Base-by-base conservation (phyloP, 345 rosid species). In the Salix udensis region DNA sequence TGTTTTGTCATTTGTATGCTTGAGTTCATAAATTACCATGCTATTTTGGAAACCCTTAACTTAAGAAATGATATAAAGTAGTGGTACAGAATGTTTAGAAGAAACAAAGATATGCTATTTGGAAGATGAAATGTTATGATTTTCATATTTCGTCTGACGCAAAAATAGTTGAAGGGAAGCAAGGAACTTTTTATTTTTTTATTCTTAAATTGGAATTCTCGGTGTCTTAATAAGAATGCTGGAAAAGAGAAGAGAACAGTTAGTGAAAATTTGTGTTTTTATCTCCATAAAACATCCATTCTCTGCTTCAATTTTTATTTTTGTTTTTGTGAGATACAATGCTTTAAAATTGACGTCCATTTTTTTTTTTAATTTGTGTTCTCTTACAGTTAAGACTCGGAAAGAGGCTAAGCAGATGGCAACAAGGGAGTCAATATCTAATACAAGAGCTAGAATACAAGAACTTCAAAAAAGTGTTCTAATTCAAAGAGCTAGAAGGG, bases 331-430 rank as follows among this genome's bases (percentile, higher is more conserved):
- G 58, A 60, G 21, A 34, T 48, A 30, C 36, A 23, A 52, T 66
- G 74, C 15, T 71, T 75, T 28, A 66, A 14, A 68, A 74, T 37
- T 61, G 67, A 61, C 40, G 5, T 48, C 15, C n/a, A 21, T 36
- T n/a, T 26, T 61, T 64, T 46, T 30, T 39, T 73, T 60, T 73
- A 18, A 76, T 60, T 14, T 75, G 4, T 42, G 73, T 77, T 28
- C 28, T 83, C 61, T 13, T 83, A 68, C 81, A 93, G 99, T 84
- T 82, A 96, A 93, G 85, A 92, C 95, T 0, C 90, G 88, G 74
- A 86, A 81, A 76, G 99, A 93, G 85, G 97, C 92, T 13, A 86
- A 85, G 73, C 91, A 88, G 78, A 85, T 93, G 90, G 89, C 86
- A 6, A 76, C 79, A 50, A 85, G 86, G 82, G 98, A 92, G 68